Conservation (phyloP, 345 rosid genomes). For the Salix dunnii region DNA sequence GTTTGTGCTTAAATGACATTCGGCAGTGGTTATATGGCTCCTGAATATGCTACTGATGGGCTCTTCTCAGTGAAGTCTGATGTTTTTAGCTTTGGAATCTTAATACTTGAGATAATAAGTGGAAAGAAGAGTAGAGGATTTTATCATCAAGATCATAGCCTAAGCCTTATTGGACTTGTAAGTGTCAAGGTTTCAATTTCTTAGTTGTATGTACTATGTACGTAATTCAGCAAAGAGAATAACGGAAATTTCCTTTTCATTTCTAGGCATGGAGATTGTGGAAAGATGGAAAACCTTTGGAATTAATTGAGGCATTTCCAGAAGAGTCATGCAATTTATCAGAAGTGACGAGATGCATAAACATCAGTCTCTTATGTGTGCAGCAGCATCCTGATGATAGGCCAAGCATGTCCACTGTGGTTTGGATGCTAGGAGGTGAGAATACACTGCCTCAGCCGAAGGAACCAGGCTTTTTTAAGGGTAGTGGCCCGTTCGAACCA, state of each 20-base stretch:
- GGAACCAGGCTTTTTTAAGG: not conserved
- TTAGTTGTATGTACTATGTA: too few species aligned
- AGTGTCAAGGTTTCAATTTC: not conserved
- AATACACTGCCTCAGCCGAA: not conserved
- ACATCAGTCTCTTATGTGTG: not conserved
- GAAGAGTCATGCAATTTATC: not conserved
- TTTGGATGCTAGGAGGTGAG: conserved; percentile 2
- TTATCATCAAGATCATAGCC: not conserved
- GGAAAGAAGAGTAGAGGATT: conserved; percentile 2
- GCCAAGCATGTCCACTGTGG: not conserved
- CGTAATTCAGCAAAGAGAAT: too few species aligned
- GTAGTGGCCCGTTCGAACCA: too few species aligned
- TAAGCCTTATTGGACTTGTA: not conserved
- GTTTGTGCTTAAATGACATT: not conserved
- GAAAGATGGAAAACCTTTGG: not conserved
- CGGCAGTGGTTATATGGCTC: not conserved
- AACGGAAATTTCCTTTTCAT: too few species aligned
- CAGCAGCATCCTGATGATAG: not conserved
- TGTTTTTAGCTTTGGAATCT: not conserved
- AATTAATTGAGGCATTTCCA: not conserved
- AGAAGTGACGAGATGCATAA: not conserved
- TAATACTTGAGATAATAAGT: not conserved
- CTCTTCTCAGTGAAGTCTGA: not conserved
- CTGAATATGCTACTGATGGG: not conserved
- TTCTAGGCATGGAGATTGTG: not conserved